Base-by-base conservation (phyloP, 495 filamentous ascomycete genomes). In the Lindgomyces ingoldianus region DNA sequence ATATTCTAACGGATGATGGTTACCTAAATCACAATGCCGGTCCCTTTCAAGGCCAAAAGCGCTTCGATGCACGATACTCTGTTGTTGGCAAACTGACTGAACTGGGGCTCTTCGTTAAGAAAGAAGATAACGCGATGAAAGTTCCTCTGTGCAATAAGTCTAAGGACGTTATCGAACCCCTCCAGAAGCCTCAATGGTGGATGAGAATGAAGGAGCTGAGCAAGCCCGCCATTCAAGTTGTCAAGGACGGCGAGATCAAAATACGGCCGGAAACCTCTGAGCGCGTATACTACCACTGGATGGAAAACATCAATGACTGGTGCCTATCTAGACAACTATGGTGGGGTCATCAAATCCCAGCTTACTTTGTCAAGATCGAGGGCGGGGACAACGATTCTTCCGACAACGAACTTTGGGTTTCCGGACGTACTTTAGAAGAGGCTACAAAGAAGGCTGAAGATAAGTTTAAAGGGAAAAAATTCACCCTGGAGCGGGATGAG, bases 181-280 rank as follows among this genome's bases (percentile, higher is more conserved):
- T 90, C 29, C 80, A 91, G 72, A 91, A 90, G 75, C 89, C 89
- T 1, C 89, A 92, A 73, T 91, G 89, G 89, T 92, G 87, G 85
- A 87, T 91, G 75, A 81, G 79, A 57, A 91, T 91, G 87, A 75
- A 83, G 65, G 80, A 79, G 4, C 77, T 92, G 62, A 84, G 86
- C 3, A 77, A 83, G 18, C 81, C 79, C 39, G 88, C 83, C 44
- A 81, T 91, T 58, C 77, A 87, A 64, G 89, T 80, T 27, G 89
- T 92, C 16, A 77, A 83, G 68, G 78, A 85, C 27, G 88, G 88
- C 24, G 77, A 86, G 30, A 85, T 93, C 74, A 85, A 85, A 72
- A 89, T 93, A 52, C 73, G 77, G 41, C 90, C 89, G 18, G 86
- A 88, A 69, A 81, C 78, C 33, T 81, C 85, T 0, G 84, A 89